Conservation (phyloP, 345 rosid genomes). For the Syzygium aromaticum region DNA sequence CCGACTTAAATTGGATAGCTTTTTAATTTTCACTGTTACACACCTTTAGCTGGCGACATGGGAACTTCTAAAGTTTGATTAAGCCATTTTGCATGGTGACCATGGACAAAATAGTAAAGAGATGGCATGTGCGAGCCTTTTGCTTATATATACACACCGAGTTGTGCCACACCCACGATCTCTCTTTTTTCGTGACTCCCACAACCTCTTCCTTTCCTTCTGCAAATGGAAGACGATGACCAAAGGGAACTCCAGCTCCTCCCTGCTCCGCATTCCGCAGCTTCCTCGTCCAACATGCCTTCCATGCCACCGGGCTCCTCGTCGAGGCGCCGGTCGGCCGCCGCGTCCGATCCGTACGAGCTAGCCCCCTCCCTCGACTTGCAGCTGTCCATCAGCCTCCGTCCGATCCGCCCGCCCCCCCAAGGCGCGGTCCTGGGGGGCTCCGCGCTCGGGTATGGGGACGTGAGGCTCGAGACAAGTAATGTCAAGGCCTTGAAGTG, state of each 20-base stretch:
- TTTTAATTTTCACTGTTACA: not conserved
- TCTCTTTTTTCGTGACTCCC: not conserved
- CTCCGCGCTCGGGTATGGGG: slow-evolving; percentile 13
- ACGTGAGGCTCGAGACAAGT: slow-evolving; percentile 5
- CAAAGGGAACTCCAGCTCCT: slow-evolving; percentile 78
- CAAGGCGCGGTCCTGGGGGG: slow-evolving; percentile 8
- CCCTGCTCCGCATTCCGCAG: slow-evolving; percentile 40
- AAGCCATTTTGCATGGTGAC: slow-evolving; percentile 15
- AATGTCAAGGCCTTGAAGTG: slow-evolving; percentile 67
- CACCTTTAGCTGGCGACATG: not conserved
- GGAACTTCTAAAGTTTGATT: not conserved
- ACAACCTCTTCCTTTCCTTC: not conserved
- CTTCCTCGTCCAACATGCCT: slow-evolving; percentile 15
- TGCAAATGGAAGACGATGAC: slow-evolving; percentile 44
- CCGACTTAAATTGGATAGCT: not conserved
- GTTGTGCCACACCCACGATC: slow-evolving; percentile 10
- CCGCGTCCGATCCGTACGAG: slow-evolving; percentile 9
- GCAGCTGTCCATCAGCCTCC: slow-evolving; percentile 75
- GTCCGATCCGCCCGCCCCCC: slow-evolving; percentile 31
- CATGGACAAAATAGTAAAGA: slow-evolving; percentile 29
- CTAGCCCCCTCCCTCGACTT: slow-evolving; percentile 59
- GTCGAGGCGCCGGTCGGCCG: slow-evolving; percentile 9
- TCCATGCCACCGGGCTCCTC: slow-evolving; percentile 16
- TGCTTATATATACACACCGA: slow-evolving; percentile 21
- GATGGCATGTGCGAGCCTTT: not conserved